Percentiles rank a stretch among this genome's conserved stretches.
These are phyloP conservation scores for Lactifluus hygrophoroides DNA, from an alignment of 768 basidiomycete species.

Conservation along the genomic window DNA sequence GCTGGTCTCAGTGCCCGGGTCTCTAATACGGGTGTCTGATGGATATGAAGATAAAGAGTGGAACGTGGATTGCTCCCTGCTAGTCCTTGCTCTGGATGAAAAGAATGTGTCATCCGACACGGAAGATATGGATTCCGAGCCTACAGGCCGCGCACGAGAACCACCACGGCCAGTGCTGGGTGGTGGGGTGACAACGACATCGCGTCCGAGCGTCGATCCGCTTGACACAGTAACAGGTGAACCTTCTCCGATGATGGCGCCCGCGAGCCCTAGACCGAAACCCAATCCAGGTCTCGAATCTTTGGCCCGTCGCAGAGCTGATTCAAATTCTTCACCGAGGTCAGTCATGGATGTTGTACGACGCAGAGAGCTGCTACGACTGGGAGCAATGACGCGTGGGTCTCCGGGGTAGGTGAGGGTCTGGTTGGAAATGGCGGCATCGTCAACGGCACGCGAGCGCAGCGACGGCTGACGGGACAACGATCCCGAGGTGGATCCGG, in stretches of 20 bases:
- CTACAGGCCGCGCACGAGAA: conserved; percentile 24
- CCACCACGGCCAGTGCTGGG: conserved; percentile 30
- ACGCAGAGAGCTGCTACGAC: conserved; percentile 47
- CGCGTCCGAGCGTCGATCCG: conserved; percentile 39
- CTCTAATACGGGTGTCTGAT: conserved; percentile 23
- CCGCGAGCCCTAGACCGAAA: conserved; percentile 34
- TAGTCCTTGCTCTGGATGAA: conserved; percentile 32
- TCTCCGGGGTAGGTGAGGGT: conserved; percentile 68
- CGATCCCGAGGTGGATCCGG: conserved; percentile 34
- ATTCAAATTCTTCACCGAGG: conserved; percentile 51
- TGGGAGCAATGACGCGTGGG: conserved; percentile 61
- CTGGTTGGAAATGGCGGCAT: conserved; percentile 56
- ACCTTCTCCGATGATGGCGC: conserved; percentile 34
- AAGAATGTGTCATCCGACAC: conserved; percentile 42
- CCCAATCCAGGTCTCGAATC: conserved; percentile 36
- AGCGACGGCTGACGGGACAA: conserved; percentile 40
- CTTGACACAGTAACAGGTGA: conserved; percentile 70
- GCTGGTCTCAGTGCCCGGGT: conserved; percentile 24
- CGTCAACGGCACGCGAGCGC: conserved; percentile 63
- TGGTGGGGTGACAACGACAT: conserved; percentile 39
- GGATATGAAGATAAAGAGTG: conserved; percentile 31
- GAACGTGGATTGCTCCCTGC: conserved; percentile 28
- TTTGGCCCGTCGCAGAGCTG: conserved; percentile 35
- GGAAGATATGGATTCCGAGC: conserved; percentile 25
- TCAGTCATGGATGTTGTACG: conserved; percentile 73